phyloP scores from a whole-genome alignment of 148 eudicot genomes.

The Talinum fruticosum region DNA sequence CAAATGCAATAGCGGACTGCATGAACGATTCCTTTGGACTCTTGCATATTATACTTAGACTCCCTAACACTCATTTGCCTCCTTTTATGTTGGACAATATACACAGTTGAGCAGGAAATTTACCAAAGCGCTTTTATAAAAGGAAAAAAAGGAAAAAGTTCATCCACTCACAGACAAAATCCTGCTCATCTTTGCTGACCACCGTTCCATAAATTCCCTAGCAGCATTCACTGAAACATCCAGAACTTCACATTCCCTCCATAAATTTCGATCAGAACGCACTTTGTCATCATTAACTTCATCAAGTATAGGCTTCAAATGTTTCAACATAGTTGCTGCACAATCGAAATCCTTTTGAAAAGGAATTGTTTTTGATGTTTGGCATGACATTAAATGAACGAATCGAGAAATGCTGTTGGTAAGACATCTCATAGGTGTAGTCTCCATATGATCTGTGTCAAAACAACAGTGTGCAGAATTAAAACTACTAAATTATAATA shows the following conservation, averaged over 20 bases:
- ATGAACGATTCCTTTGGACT: not conserved
- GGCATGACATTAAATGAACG: constrained; percentile 79
- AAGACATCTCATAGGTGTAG: constrained; percentile 56
- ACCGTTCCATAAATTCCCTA: constrained; percentile 72
- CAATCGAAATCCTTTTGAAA: constrained; percentile 44
- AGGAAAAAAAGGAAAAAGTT: not conserved
- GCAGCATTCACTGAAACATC: constrained; percentile 71
- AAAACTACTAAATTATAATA: not conserved
- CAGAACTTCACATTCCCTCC: constrained; percentile 63
- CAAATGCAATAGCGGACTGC: not conserved
- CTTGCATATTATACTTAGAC: too few relatives aligned
- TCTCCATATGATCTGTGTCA: constrained; percentile 71
- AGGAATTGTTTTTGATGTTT: constrained; percentile 51
- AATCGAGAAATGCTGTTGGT: constrained; percentile 83
- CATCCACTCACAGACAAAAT: constrained; percentile 58
- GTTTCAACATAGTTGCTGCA: constrained; percentile 55
- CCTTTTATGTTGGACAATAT: not conserved
- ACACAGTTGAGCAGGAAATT: not conserved
- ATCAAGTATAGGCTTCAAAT: constrained; percentile 66
- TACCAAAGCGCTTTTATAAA: not conserved
- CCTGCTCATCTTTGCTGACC: constrained; percentile 72
- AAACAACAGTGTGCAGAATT: not conserved
- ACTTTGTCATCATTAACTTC: constrained; percentile 45
- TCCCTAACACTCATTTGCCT: constrained; percentile 1
- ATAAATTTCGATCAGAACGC: constrained; percentile 46